Evolutionary conservation across 2,329 filamentous ascomycete genomes (phyloP), one percentile per base, ranked within the genome.

Genomic region (Malbranchea cinnamomea): DNA sequence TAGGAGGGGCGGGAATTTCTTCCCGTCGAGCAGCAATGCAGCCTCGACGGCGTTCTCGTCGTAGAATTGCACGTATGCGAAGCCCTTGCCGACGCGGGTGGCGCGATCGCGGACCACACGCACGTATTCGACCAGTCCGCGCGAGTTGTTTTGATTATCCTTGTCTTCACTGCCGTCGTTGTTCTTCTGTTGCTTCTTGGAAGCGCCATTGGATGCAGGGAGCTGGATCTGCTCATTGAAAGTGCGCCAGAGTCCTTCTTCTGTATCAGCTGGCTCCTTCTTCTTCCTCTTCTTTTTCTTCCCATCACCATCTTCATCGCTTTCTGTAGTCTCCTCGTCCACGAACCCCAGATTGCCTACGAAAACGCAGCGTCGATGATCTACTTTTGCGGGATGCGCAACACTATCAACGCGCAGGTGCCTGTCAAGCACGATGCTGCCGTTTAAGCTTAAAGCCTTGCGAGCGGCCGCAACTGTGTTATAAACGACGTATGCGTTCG

Each of bases 11-110:
- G 87, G 84, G 48, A 85, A 95, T 45, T 81, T 89, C 63, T 95
- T 92, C 38, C 74, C 85, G 50, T 94, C 71, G 37, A 87, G 71
- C 22, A 91, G 68, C 8, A 98, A 67, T 2, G 89, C 89, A n/a
- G 78, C 71, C 56, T 98, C 89, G 26, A 98, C 87, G 25, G 77
- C 66, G 45, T 91, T 94, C 38, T 67, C 72, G 45, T 95, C 82
- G 63, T 77, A 72, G 57, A 98, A 98, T 50, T 98, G 89, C 10
- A 98, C 87, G 47, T 98, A 98, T 38, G 91, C 91, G 49, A 98
- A 83, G 4, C 89, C 89, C 53, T 98, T 98, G 46, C 89, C 84
- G 17, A 98, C 82, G 28, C 91, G 73, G 5, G 91, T 98, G 42
- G 79, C 78, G 38, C 80, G 66, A 48, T 98, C 89, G 32, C 89